Evolutionary conservation across 129 eudicot genomes (phyloP), one percentile per base, ranked within the genome.

Genomic region (Pittosporum tobira): DNA sequence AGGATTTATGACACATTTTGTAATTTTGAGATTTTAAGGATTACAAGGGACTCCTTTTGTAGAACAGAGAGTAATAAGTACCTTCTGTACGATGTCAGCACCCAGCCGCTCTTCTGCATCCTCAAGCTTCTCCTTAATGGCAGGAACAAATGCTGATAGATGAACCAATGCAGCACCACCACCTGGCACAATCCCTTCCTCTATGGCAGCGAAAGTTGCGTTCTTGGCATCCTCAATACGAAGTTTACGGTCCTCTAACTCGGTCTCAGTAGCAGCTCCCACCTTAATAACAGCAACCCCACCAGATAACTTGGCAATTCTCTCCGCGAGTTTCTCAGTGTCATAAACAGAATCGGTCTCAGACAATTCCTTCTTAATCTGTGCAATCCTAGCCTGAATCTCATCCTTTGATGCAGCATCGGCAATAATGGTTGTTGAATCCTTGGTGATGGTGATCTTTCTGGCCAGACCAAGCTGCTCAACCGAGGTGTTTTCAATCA

Each of bases 251-350:
- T 90, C 97, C 69, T 90, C 97, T 10, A 90, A 77, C 71, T 90
- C 98, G 0, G 95, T 74, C 65, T 90, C 98, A 8, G 98, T 90
- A n/a, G 98, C 98, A 44, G 98, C 98, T 13, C 98, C 98, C 7
- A 90, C 98, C 70, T 90, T 90, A 19, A 90, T 83, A 12, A 90
- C 98, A 14, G 98, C 98, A 69, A 90, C 87, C 14, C 98, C 98
- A 22, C 98, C 98, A 29, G 95, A 83, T 43, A 90, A 38, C 49
- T 90, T 90, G 21, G 98, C 98, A 4, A 90, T 90, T 28, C 98
- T 76, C 63, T 90, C 98, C 0, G 98, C 81, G 22, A 90, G 94
- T 66, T 90, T 90, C 77, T 85, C 84, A 3, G 94, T 49, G 70
- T 90, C 98, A 0, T 85, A 90, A 1, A 86, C 90, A 4, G 98